Conservation (phyloP, 768 basidiomycete genomes). For the Chalciporus pseudorubinellus region DNA sequence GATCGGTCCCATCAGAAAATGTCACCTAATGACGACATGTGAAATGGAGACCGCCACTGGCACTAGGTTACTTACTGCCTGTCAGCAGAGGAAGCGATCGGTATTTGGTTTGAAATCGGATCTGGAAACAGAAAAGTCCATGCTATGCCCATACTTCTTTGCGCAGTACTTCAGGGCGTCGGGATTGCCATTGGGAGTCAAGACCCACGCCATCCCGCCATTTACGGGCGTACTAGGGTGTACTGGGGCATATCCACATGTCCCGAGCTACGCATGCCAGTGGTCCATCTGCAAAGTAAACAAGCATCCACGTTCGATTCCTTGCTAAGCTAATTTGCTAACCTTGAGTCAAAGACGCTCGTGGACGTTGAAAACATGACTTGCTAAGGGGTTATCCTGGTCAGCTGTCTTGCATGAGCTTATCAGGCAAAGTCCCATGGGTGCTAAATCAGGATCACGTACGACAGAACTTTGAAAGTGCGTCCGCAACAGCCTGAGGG, state of each 20-base stretch:
- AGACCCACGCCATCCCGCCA: not conserved
- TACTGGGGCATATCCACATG: not conserved
- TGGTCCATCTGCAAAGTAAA: slow-evolving; percentile 8
- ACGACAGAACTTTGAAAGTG: slow-evolving; percentile 16
- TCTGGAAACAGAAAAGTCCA: too few species aligned
- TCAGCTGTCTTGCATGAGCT: slow-evolving; percentile 26
- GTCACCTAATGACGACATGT: slow-evolving; percentile 4
- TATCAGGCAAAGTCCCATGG: slow-evolving; percentile 14
- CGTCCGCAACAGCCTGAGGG: slow-evolving; percentile 5
- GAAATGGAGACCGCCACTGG: slow-evolving; percentile 6
- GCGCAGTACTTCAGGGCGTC: not conserved
- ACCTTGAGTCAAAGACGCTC: slow-evolving; percentile 8
- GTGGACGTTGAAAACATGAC: not conserved
- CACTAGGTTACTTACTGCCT: not conserved
- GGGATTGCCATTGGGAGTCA: not conserved
- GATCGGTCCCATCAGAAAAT: slow-evolving; percentile 6
- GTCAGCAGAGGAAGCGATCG: not conserved
- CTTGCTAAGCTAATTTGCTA: slow-evolving; percentile 9
- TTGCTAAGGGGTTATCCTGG: slow-evolving; percentile 22
- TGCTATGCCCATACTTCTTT: too few species aligned
- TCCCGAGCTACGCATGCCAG: not conserved
- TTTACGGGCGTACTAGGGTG: not conserved
- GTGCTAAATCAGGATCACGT: slow-evolving; percentile 12
- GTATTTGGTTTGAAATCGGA: too few species aligned
- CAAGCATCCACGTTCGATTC: not conserved